Evolutionary conservation across 192 early-diverging fungal genomes (phyloP).

Genomic region (Coemansia sp.): DNA sequence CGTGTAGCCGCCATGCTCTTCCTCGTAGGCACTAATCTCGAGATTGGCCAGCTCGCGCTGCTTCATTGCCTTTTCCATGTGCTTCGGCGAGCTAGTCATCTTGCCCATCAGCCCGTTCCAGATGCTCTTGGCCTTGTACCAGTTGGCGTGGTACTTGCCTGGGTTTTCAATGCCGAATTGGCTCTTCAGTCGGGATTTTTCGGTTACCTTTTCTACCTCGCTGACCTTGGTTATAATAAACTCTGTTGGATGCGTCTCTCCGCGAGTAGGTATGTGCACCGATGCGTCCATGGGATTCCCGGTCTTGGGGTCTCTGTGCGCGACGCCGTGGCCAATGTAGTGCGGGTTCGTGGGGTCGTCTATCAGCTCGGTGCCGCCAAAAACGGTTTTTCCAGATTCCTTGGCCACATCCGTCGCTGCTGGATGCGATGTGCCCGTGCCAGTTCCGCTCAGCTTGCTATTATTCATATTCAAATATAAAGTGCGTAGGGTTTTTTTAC

Average conservation of each 20-base stretch:
- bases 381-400: conserved; percentile 29
- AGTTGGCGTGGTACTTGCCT: conserved; percentile 49
- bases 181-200: conserved; percentile 21
- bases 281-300: conserved; percentile 31
- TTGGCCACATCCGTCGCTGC: conserved; percentile 54
- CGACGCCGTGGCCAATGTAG: conserved; percentile 51
- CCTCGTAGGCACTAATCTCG: conserved; percentile 42
- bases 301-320: conserved; percentile 47
- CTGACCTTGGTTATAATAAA: conserved; percentile 10
- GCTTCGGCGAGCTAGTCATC: conserved; percentile 33
- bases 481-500: no score
- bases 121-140: conserved; percentile 43
- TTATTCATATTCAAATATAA: conserved; percentile 19
- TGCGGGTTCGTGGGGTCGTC: conserved; percentile 31
- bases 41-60: conserved; percentile 42
- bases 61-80: conserved; percentile 25
- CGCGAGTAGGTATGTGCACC: conserved; percentile 36
- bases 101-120: conserved; percentile 26
- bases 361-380: conserved; percentile 42
- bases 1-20: conserved; percentile 31
- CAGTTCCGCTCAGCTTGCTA: conserved; percentile 31
- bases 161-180: conserved; percentile 35
- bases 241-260: conserved; percentile 44
- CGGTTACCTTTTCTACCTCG: conserved; percentile 6
- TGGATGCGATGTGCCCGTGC: conserved; percentile 43